phyloP scores from a whole-genome alignment of 352 stramenopile genomes.

The Pythium guiyangense region DNA sequence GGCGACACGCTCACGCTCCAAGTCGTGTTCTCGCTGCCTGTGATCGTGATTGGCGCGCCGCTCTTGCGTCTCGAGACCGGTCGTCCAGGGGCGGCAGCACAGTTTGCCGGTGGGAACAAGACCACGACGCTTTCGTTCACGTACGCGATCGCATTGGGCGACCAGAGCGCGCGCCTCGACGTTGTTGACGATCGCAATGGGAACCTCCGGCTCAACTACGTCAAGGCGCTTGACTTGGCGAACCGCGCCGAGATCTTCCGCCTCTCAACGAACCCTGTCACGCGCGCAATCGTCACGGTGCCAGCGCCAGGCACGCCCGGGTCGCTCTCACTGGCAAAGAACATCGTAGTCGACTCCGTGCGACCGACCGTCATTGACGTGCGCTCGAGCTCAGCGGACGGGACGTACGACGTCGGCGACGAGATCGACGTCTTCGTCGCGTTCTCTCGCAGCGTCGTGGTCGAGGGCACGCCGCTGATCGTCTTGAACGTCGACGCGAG shows the following conservation, averaged over 20 bases:
- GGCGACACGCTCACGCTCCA: slow-evolving; percentile 51
- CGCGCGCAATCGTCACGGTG: slow-evolving; percentile 30
- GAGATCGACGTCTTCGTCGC: slow-evolving; percentile 40
- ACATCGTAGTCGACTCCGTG: slow-evolving; percentile 42
- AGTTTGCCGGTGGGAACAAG: slow-evolving; percentile 29
- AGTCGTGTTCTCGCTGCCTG: slow-evolving; percentile 59
- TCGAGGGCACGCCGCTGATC: slow-evolving; percentile 34
- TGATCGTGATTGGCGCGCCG: slow-evolving; percentile 50
- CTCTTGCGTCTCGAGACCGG: slow-evolving; percentile 32
- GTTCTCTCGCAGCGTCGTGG: slow-evolving; percentile 52
- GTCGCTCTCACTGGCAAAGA: slow-evolving; percentile 38
- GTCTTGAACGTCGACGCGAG: slow-evolving; percentile 43
- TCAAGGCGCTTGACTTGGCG: slow-evolving; percentile 31
- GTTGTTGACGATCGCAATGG: slow-evolving; percentile 45
- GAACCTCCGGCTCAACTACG: slow-evolving; percentile 37
- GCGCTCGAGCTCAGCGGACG: slow-evolving; percentile 28
- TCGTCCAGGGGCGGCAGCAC: slow-evolving; percentile 15
- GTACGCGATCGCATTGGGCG: slow-evolving; percentile 38
- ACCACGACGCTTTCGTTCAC: slow-evolving; percentile 42
- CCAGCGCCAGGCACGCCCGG: slow-evolving; percentile 38
- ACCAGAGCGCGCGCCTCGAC: slow-evolving; percentile 31
- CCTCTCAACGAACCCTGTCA: slow-evolving; percentile 36
- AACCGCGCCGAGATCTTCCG: slow-evolving; percentile 41
- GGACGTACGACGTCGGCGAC: slow-evolving; percentile 64
- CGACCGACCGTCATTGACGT: slow-evolving; percentile 40